Base-by-base conservation (phyloP, 805 yeast genomes). In the Barnettozyma sucrosica region DNA sequence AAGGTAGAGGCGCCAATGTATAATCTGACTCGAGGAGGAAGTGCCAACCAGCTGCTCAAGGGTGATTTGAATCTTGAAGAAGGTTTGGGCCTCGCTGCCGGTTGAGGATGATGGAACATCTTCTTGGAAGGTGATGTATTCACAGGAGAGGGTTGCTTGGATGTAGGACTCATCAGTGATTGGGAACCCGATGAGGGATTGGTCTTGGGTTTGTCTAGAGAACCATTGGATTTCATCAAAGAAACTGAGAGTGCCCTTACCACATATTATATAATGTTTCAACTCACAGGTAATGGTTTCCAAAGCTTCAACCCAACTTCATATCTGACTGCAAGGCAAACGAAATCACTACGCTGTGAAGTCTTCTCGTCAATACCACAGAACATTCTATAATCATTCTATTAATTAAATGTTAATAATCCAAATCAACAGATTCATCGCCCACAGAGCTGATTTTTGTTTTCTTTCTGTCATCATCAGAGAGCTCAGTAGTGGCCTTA, bases 1-100 rank as follows among this genome's bases (percentile, higher is more conserved):
- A 61, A 62, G 5, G 65, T 60, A 2, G 66, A 62, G 0, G 41
- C 51, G 5, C 63, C 65, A 36, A 63, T 47, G 46, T 57, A 63
- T 14, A 63, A 41, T 41, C 66, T 51, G 9, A 54, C 44, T 24
- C 55, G 48, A 19, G 60, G 45, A 11, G 66, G 63, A 2, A 62
- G 45, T 1, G 46, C 41, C 13, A 46, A 42, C 64, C 64, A 63
- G 24, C 47, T 49, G 7, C 24, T 19, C 47, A 56, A 54, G 1
- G 49, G 46, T 9, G 47, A 40, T 23, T 43, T 24, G 36, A 32
- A 16, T 13, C 44, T 25, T 5, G 41, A 11, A 8, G 40, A 13
- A 7, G 40, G 5, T 20, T 5, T 26, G 13, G 23, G 14, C 25
- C 30, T 32, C 30, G 36, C n/a, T 10, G 32, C n/a, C 13, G 23